Percentiles rank a stretch among this genome's conserved stretches.
phyloP scores from a whole-genome alignment of 768 basidiomycete species.

The Termitomyces sp. region DNA sequence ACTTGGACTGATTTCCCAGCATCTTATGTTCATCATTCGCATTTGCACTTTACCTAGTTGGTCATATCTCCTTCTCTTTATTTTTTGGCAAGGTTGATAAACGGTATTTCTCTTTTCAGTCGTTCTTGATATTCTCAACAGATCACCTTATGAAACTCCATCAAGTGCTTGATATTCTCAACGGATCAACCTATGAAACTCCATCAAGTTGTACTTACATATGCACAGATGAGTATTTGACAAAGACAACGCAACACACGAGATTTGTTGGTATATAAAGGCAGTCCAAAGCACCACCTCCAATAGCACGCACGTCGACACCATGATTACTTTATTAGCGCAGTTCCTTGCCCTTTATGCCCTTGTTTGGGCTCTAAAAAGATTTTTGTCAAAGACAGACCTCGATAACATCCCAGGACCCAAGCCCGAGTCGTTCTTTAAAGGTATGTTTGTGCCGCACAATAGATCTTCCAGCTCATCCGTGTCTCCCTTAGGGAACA shows the following conservation, averaged over 20 bases:
- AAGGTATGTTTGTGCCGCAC: conserved; percentile 18
- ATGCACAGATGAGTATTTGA: background rate
- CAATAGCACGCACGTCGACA: background rate
- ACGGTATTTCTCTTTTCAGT: no score
- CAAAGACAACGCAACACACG: background rate
- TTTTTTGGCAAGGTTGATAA: no score
- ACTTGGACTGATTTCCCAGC: no score
- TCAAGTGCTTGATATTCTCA: no score
- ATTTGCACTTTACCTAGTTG: no score
- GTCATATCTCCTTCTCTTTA: no score
- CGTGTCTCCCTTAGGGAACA: conserved; percentile 11
- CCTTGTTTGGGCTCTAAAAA: conserved; percentile 11
- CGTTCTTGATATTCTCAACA: no score
- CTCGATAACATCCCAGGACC: conserved; percentile 36
- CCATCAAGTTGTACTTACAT: no score
- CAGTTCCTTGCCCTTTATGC: background rate
- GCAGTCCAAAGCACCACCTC: background rate
- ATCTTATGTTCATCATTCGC: no score
- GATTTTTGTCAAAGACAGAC: conserved; percentile 16
- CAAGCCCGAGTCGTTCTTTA: conserved; percentile 22
- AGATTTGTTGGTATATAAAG: background rate
- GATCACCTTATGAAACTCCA: no score
- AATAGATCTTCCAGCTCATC: background rate
- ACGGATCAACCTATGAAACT: no score
- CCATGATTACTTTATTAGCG: conserved; percentile 5